Percentiles rank a stretch among this genome's conserved stretches.
Conservation (phyloP, 2,329 filamentous ascomycete species). For the Fusarium begoniae region DNA sequence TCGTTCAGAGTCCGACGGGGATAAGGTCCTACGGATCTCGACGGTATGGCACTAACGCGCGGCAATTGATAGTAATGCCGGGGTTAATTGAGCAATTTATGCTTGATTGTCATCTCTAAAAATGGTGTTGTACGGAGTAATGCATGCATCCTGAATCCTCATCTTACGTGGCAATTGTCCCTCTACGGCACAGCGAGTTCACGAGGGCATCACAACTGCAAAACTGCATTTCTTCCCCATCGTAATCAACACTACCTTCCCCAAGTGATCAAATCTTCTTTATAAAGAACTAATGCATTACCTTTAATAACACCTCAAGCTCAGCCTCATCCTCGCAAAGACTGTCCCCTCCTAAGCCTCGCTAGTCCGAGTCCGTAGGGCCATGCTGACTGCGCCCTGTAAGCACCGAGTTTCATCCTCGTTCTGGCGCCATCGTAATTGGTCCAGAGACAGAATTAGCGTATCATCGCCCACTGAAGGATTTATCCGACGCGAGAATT, state of each 20-base stretch:
- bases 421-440: background rate
- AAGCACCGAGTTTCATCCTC: slow-evolving; percentile 8
- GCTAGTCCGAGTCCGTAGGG: slow-evolving; percentile 18
- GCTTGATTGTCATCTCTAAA: background rate
- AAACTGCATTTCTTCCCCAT: background rate
- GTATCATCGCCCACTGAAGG: slow-evolving; percentile 1
- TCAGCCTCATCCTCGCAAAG: background rate
- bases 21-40: background rate
- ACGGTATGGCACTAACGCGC: background rate
- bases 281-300: background rate
- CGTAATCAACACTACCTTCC: background rate
- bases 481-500: background rate
- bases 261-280: fast-evolving
- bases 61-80: background rate
- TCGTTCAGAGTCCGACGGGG: background rate
- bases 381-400: slow-evolving; percentile 12
- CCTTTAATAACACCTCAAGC: fast-evolving
- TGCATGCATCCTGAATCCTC: background rate
- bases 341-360: background rate
- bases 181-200: background rate
- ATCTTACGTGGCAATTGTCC: background rate
- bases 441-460: background rate
- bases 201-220: background rate
- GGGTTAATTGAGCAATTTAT: background rate
- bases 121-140: background rate